phyloP scores from a whole-genome alignment of 1,284 basidiomycete species.

The Trametes sp. region DNA sequence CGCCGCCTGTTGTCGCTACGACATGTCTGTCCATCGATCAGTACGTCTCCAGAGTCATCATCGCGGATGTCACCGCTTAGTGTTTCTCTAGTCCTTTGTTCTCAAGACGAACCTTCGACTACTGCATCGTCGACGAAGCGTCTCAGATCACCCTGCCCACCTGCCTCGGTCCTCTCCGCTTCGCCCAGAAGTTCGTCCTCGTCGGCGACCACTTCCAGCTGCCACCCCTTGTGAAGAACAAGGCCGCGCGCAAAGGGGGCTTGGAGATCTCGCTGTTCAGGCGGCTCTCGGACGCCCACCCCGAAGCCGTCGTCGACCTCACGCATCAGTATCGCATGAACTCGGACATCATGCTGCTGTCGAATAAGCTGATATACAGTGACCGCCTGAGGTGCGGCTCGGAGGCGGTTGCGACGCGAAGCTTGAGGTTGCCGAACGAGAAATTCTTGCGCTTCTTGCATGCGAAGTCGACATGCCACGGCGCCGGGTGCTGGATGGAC shows the following conservation, averaged over 20 bases:
- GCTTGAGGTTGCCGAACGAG: slow-evolving; percentile 61
- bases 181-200: slow-evolving; percentile 90
- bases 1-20: slow-evolving; percentile 93
- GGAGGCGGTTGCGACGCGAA: slow-evolving; percentile 68
- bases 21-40: slow-evolving; percentile 95
- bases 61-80: too few species aligned
- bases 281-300: slow-evolving; percentile 86
- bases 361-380: slow-evolving; percentile 90
- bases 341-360: slow-evolving; percentile 93
- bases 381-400: slow-evolving; percentile 84
- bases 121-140: slow-evolving; percentile 98
- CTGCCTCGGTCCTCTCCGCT: slow-evolving; percentile 91
- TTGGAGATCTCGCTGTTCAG: slow-evolving; percentile 93
- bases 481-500: slow-evolving; percentile 73
- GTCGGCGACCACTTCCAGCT: slow-evolving; percentile 98
- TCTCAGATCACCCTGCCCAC: slow-evolving; percentile 98
- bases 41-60: slow-evolving; percentile 54
- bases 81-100: slow-evolving; percentile 79
- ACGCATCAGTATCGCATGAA: slow-evolving; percentile 97
- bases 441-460: slow-evolving; percentile 53
- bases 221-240: slow-evolving; percentile 89
- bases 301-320: slow-evolving; percentile 83
- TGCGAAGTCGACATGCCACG: slow-evolving; percentile 35
- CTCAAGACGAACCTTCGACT: slow-evolving; percentile 87
- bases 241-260: slow-evolving; percentile 82